phyloP scores from a whole-genome alignment of 805 yeast species.

The Pichia exigua region DNA sequence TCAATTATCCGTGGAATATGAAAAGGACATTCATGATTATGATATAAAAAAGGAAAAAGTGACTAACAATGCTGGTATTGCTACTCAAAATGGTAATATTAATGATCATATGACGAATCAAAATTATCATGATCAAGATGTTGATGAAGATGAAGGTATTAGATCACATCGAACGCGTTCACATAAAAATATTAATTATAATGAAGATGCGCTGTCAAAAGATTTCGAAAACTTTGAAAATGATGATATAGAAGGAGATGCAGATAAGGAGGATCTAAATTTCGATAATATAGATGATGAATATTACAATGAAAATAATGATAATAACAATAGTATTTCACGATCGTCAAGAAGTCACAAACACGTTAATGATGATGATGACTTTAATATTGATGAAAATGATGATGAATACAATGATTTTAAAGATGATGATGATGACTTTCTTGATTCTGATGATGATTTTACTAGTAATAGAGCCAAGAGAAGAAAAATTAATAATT shows the following conservation, averaged over 20 bases:
- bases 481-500: conserved; percentile 9
- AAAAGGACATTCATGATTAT: conserved; percentile 13
- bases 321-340: conserved; percentile 11
- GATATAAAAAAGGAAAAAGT: conserved; percentile 1
- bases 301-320: conserved; percentile 6
- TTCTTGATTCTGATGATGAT: conserved; percentile 4
- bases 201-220: conserved; percentile 25
- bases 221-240: conserved; percentile 23
- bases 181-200: conserved; percentile 26
- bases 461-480: conserved; percentile 1
- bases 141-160: conserved; percentile 17
- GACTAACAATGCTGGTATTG: neutral
- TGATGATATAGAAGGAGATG: conserved; percentile 21
- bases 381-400: conserved; percentile 1
- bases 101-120: too few relatives aligned
- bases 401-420: conserved; percentile 11
- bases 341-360: neutral
- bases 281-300: conserved; percentile 5
- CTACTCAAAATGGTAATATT: neutral
- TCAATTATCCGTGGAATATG: conserved; percentile 19
- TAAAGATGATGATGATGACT: conserved; percentile 8
- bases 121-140: conserved; percentile 15
- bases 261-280: conserved; percentile 17
- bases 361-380: neutral
- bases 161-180: conserved; percentile 25